Evolutionary conservation across 2,329 filamentous ascomycete species (phyloP), one percentile per base, ranked within the genome.

Genomic region (Epichloe sibirici): DNA sequence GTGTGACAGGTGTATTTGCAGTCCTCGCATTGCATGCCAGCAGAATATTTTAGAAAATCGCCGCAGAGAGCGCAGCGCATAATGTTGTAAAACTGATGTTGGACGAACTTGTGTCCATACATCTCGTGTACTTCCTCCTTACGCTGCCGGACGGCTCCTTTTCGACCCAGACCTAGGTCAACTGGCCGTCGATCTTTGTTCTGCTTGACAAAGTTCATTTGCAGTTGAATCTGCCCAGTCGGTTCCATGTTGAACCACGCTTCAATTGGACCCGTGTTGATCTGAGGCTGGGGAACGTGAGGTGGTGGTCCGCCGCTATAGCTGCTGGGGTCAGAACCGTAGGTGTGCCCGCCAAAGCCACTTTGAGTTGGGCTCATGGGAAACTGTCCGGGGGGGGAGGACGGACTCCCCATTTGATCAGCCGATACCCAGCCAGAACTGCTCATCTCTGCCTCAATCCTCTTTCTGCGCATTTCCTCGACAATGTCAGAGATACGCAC

Each of bases 1-100:
- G 89, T 91, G 70, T 98, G 93, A 71, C 93, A 98, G 40, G 91
- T 97, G 72, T 97, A 97, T 72, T 97, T 97, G 85, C 93, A 98
- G 71, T 98, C 93, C 58, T 94, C 88, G 70, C 93, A 98, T 72
- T 98, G 93, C 91, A 98, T 98, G 56, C 93, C 93, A 23, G 93
- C 88, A 48, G 91, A 94, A 67, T 97, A 97, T 67, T 97, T 98
- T 71, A 98, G 85, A 65, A 98, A 97, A 60, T 98, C 93, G 55
- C 90, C 93, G 67, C 93, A 98, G 38, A 97, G 82, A 13, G 93
- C 93, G 71, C 93, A 98, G 57, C 93, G 91, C 93, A 98, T 98
- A 65, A 98, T 96, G 77, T 97, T 98, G 83, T 97, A 98, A 71
- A 98, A 98, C 69, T 96, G 93, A 68, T 96, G 90, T 64, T 93